These are phyloP conservation scores for Cladosporium sp. DNA, from an alignment of 2,329 filamentous ascomycete species.

Conservation along the genomic window DNA sequence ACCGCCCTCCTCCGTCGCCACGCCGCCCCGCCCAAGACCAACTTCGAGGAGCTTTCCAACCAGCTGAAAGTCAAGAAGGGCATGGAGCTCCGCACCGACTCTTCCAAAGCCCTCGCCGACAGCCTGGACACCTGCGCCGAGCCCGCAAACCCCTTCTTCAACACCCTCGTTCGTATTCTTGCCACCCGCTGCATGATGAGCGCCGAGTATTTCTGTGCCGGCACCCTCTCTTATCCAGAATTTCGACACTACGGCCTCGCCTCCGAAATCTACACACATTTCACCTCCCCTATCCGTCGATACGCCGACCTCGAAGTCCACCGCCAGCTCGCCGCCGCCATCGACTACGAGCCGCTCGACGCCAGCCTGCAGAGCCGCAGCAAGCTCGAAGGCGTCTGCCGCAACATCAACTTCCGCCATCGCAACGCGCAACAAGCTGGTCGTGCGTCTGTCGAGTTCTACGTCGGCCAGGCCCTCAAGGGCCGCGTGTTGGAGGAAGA, in stretches of 20 bases:
- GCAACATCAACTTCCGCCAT: constrained; percentile 96
- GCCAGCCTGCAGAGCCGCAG: constrained; percentile 72
- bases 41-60: constrained; percentile 89
- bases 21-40: constrained; percentile 84
- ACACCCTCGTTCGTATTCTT: constrained; percentile 94
- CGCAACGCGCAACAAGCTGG: constrained; percentile 96
- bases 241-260: constrained; percentile 97
- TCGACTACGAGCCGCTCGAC: constrained; percentile 84
- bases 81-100: constrained; percentile 74
- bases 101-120: constrained; percentile 87
- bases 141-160: constrained; percentile 83
- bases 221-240: constrained; percentile 85
- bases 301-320: constrained; percentile 97
- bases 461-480: constrained; percentile 92
- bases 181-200: constrained; percentile 99
- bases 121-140: constrained; percentile 83
- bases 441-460: constrained; percentile 91
- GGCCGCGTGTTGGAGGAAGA: constrained; percentile 71
- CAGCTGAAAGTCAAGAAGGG: constrained; percentile 84
- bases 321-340: constrained; percentile 88
- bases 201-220: constrained; percentile 95
- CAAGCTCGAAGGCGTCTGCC: constrained; percentile 88
- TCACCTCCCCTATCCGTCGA: constrained; percentile 92
- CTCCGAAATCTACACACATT: constrained; percentile 96
- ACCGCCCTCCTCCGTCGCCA: constrained; percentile 91